Conservation (phyloP, 768 basidiomycete species). For the Trametes sanguinea region DNA sequence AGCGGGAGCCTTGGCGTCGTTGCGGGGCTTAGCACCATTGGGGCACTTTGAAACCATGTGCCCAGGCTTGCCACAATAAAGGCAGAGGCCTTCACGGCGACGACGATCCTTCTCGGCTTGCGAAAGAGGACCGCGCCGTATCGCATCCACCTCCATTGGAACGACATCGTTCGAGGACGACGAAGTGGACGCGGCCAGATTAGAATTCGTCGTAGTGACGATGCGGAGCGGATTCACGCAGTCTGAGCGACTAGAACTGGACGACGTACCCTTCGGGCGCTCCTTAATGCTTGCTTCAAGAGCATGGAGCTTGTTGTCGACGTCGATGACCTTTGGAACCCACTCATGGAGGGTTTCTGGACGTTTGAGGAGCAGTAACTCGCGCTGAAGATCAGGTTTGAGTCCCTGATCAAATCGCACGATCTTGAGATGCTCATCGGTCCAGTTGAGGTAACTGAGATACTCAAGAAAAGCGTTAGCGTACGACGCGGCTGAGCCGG, state of each 20-base stretch:
- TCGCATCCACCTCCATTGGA: conserved; percentile 16
- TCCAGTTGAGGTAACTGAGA: conserved; percentile 31
- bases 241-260: neutral
- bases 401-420: conserved; percentile 34
- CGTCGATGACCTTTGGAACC: neutral
- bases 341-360: conserved; percentile 5
- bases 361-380: conserved; percentile 1
- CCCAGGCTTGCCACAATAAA: conserved; percentile 37
- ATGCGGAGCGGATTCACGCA: neutral
- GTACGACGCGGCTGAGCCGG: conserved; percentile 34
- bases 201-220: neutral
- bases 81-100: conserved; percentile 33
- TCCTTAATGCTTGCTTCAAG: neutral
- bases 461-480: conserved; percentile 33
- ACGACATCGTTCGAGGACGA: conserved; percentile 1
- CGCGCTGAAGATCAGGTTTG: conserved; percentile 32
- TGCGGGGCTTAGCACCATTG: conserved; percentile 20
- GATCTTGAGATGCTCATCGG: conserved; percentile 36
- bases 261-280: neutral
- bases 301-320: conserved; percentile 16
- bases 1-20: conserved; percentile 2
- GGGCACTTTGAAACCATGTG: conserved; percentile 34
- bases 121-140: neutral
- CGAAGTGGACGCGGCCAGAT: neutral
- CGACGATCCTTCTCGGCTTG: conserved; percentile 30